Evolutionary conservation across 2,329 filamentous ascomycete genomes (phyloP).

Genomic region (Mariannaea sp.): DNA sequence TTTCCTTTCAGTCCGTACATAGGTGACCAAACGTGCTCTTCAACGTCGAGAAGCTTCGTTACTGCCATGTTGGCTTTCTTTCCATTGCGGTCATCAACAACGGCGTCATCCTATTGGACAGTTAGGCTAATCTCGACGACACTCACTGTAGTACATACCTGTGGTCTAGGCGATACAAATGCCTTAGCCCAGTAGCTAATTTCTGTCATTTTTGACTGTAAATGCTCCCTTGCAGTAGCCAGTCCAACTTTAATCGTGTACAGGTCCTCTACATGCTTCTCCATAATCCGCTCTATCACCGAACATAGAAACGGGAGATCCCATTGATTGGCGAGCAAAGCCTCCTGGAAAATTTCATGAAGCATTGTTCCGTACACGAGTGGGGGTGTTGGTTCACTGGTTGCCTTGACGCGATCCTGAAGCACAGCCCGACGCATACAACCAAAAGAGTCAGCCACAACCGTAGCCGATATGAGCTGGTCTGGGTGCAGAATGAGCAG

Average conservation of each 20-base stretch:
- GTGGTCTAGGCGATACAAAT: conserved; percentile 76
- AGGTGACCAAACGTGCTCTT: conserved; percentile 98
- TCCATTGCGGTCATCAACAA: conserved; percentile 79
- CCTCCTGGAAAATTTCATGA: conserved; percentile 94
- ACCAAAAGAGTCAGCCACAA: conserved; percentile 93
- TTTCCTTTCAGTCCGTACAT: conserved; percentile 98
- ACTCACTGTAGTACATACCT: conserved; percentile 50
- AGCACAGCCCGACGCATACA: conserved; percentile 90
- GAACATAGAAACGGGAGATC: conserved; percentile 67
- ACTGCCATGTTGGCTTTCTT: conserved; percentile 81
- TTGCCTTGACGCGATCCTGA: conserved; percentile 93
- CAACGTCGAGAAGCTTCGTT: conserved; percentile 92
- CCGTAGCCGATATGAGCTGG: conserved; percentile 91
- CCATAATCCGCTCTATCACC: conserved; percentile 71
- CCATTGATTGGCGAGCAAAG: conserved; percentile 83
- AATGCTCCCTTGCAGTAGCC: conserved; percentile 74
- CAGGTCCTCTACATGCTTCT: conserved; percentile 82
- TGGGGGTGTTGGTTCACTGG: conserved; percentile 76
- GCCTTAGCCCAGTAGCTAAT: conserved; percentile 80
- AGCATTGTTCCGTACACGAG: conserved; percentile 92
- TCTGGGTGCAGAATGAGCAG: conserved; percentile 94
- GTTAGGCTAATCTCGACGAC: conserved; percentile 33
- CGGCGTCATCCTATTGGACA: conserved; percentile 62
- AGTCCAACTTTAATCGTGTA: conserved; percentile 83
- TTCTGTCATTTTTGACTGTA: conserved; percentile 82